These are phyloP conservation scores for Capillidium rhysosporum DNA, from an alignment of 371 early-diverging fungal species.

Conservation along the genomic window DNA sequence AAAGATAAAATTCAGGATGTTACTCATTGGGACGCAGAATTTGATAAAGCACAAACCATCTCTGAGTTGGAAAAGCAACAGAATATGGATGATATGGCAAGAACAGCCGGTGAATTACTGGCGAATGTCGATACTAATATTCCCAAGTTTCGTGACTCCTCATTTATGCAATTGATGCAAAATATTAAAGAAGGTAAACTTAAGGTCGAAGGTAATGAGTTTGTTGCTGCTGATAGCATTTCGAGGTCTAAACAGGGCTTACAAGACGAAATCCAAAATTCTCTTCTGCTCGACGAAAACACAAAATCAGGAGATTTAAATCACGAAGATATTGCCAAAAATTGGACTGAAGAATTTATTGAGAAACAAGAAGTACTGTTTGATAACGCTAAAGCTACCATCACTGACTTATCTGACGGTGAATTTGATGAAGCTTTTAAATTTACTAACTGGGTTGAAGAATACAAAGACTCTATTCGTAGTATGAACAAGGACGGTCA, in stretches of 20 bases:
- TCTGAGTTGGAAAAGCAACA: constrained; percentile 12
- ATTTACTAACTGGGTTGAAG: constrained; percentile 41
- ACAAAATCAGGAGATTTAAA: constrained; percentile 14
- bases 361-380: constrained; percentile 24
- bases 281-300: constrained; percentile 24
- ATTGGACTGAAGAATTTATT: constrained; percentile 22
- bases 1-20: neutral
- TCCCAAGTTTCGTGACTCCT: constrained; percentile 79
- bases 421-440: constrained; percentile 22
- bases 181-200: constrained; percentile 70
- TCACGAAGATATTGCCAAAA: neutral
- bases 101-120: constrained; percentile 64
- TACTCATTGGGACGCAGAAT: neutral
- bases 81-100: constrained; percentile 33
- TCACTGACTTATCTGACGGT: constrained; percentile 11
- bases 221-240: constrained; percentile 34
- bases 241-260: constrained; percentile 11
- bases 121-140: constrained; percentile 53
- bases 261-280: constrained; percentile 8
- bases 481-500: constrained; percentile 35
- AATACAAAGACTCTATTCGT: constrained; percentile 46
- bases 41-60: constrained; percentile 26
- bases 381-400: constrained; percentile 26
- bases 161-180: constrained; percentile 79
- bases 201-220: constrained; percentile 61